These are phyloP conservation scores for Cyclostephanos invisitatus DNA, from an alignment of 108 stramenopile genomes.

Conservation along the genomic window DNA sequence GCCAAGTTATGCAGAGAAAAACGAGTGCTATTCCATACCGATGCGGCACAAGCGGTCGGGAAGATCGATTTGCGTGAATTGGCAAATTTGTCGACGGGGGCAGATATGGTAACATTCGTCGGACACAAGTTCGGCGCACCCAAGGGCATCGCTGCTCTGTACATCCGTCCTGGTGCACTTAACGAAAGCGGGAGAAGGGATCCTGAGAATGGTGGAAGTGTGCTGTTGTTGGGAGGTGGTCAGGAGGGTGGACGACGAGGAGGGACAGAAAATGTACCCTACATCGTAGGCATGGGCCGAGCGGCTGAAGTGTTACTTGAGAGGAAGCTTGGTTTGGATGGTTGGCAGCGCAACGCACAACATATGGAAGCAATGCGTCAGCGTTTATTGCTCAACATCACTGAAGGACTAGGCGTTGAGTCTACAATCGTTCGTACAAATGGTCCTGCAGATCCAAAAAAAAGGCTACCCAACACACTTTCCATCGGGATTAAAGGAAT, in stretches of 20 bases:
- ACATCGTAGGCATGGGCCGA: slow-evolving; percentile 87
- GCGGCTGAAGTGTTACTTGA: slow-evolving; percentile 64
- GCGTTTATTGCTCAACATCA: slow-evolving; percentile 59
- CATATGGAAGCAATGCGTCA: slow-evolving; percentile 74
- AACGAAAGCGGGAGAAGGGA: slow-evolving; percentile 42
- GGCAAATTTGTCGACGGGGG: slow-evolving; percentile 50
- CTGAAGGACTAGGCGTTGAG: slow-evolving; percentile 39
- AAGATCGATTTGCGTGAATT: slow-evolving; percentile 78
- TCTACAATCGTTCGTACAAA: slow-evolving; percentile 56
- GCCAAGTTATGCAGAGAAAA: slow-evolving; percentile 66
- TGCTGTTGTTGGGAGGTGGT: slow-evolving; percentile 73
- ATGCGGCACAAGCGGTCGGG: slow-evolving; percentile 96
- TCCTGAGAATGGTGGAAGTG: slow-evolving; percentile 50
- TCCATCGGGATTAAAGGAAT: slow-evolving; percentile 80
- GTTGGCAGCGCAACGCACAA: slow-evolving; percentile 45
- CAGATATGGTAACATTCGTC: slow-evolving; percentile 95
- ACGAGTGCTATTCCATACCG: slow-evolving; percentile 90
- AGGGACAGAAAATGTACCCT: slow-evolving; percentile 96
- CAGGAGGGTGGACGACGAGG: slow-evolving; percentile 90
- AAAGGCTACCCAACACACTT: slow-evolving; percentile 92
- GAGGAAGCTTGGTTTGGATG: slow-evolving; percentile 13
- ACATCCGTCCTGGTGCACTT: slow-evolving; percentile 69
- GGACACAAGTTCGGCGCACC: slow-evolving; percentile 99
- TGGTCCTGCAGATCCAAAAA: slow-evolving; percentile 69
- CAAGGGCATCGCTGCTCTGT: slow-evolving; percentile 94